Percentiles rank a stretch among this genome's conserved stretches.
These are phyloP conservation scores for Nemania diffusa DNA, from an alignment of 2,329 filamentous ascomycete genomes.

Conservation along the genomic window DNA sequence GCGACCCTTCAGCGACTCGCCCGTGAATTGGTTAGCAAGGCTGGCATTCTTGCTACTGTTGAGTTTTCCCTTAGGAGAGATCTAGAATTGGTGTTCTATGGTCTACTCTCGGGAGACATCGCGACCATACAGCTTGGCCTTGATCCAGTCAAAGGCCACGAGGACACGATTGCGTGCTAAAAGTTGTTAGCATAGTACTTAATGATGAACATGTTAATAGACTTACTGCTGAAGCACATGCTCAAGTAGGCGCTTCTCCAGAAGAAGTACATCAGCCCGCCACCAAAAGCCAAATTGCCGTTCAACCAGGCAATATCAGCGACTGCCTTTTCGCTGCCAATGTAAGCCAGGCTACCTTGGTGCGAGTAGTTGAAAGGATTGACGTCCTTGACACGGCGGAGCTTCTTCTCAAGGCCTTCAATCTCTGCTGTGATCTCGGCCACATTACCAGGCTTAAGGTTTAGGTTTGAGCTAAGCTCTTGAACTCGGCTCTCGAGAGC, in stretches of 20 bases:
- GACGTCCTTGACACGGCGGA: slow-evolving; percentile 90
- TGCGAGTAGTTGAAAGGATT: slow-evolving; percentile 99
- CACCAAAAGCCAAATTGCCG: slow-evolving; percentile 93
- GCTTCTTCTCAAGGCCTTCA: slow-evolving; percentile 84
- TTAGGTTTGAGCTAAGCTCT: slow-evolving; percentile 71
- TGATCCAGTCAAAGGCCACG: slow-evolving; percentile 93
- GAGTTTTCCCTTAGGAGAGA: neutral
- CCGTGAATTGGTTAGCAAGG: slow-evolving; percentile 8
- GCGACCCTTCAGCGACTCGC: neutral
- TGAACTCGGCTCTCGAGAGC: slow-evolving; percentile 80
- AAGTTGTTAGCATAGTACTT: slow-evolving; percentile 35
- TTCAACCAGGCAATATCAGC: slow-evolving; percentile 98
- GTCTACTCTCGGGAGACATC: slow-evolving; percentile 86
- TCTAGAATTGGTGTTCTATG: neutral
- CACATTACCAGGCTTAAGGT: slow-evolving; percentile 71
- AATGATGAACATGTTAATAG: slow-evolving; percentile 9
- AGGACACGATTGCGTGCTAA: slow-evolving; percentile 92
- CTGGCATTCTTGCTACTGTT: slow-evolving; percentile 4
- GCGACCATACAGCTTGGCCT: slow-evolving; percentile 95
- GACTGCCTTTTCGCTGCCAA: slow-evolving; percentile 96
- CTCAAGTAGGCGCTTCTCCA: slow-evolving; percentile 98
- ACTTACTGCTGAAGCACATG: slow-evolving; percentile 99
- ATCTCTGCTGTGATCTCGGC: slow-evolving; percentile 79
- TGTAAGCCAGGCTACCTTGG: slow-evolving; percentile 96
- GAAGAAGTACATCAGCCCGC: slow-evolving; percentile 95